phyloP scores from a whole-genome alignment of 1,284 basidiomycete species.

The Ganoderma lucidum region DNA sequence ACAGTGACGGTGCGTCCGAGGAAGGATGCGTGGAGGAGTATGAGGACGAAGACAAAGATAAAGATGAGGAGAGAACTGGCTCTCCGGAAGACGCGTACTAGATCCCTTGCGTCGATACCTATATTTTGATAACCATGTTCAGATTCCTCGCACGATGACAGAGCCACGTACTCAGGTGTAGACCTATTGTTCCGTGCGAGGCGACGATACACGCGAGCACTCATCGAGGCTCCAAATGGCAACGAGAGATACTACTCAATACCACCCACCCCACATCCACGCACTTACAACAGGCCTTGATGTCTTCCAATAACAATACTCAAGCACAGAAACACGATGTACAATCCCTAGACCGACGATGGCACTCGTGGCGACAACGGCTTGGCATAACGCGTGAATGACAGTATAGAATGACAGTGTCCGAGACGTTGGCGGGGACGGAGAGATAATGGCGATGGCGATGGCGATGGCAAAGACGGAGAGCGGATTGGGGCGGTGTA shows the following conservation, averaged over 20 bases:
- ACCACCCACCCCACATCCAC: not conserved
- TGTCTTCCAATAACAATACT: conserved; percentile 8
- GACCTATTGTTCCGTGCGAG: not conserved
- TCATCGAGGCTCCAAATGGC: not conserved
- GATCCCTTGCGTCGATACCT: not conserved
- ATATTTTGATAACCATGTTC: not conserved
- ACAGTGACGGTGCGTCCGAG: not conserved
- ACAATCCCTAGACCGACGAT: not conserved
- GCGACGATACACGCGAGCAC: not conserved
- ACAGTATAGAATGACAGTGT: conserved; percentile 6
- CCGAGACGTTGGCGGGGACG: not conserved
- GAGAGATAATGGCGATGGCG: not conserved
- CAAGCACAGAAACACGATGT: conserved; percentile 5
- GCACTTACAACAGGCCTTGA: conserved; percentile 2
- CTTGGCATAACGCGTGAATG: not conserved
- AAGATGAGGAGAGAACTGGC: not conserved
- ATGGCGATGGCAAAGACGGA: not conserved
- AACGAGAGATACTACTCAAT: conserved; percentile 1
- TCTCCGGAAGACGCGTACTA: not conserved
- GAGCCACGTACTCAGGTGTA: not conserved
- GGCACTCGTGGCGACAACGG: not conserved
- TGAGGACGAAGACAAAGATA: not conserved
- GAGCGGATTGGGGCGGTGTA: not conserved
- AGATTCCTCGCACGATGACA: not conserved
- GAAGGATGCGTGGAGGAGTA: not conserved